Conservation (phyloP, 192 early-diverging fungal species). For the Coemansia sp. region DNA sequence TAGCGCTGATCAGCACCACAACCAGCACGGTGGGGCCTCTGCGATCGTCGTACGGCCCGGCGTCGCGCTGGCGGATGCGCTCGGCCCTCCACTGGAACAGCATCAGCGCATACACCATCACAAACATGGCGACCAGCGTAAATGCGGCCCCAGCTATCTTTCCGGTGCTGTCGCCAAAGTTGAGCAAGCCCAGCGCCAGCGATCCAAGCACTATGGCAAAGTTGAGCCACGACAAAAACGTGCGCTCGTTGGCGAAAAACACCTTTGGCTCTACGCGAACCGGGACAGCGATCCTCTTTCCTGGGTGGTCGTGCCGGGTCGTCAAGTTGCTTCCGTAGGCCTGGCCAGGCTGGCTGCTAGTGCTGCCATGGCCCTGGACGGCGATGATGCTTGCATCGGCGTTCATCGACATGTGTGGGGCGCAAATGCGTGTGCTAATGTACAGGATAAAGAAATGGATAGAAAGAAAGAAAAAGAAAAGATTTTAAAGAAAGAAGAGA, state of each 20-base stretch:
- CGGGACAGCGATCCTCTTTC: slow-evolving; percentile 66
- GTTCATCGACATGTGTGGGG: slow-evolving; percentile 26
- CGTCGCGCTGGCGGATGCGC: slow-evolving; percentile 58
- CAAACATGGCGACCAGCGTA: slow-evolving; percentile 62
- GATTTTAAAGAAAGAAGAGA: not conserved
- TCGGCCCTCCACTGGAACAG: slow-evolving; percentile 66
- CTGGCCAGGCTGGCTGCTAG: not conserved
- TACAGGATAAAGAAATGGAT: not conserved
- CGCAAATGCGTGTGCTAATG: not conserved
- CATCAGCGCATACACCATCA: slow-evolving; percentile 70
- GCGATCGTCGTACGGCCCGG: slow-evolving; percentile 68
- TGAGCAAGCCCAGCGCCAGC: slow-evolving; percentile 75
- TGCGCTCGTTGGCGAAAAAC: slow-evolving; percentile 94
- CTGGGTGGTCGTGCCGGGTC: slow-evolving; percentile 29
- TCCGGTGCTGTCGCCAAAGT: slow-evolving; percentile 80
- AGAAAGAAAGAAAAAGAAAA: slow-evolving; percentile 6
- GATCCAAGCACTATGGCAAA: slow-evolving; percentile 78
- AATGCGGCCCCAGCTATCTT: slow-evolving; percentile 70
- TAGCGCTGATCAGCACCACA: slow-evolving; percentile 63
- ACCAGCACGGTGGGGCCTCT: slow-evolving; percentile 68
- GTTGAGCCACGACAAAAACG: slow-evolving; percentile 88
- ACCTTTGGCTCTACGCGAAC: slow-evolving; percentile 88
- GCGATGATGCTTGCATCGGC: slow-evolving; percentile 51
- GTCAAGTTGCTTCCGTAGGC: slow-evolving; percentile 45
- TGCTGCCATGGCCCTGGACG: slow-evolving; percentile 41